Evolutionary conservation across 139 green algal genomes (phyloP).

Genomic region (Pleodorina starrii): DNA sequence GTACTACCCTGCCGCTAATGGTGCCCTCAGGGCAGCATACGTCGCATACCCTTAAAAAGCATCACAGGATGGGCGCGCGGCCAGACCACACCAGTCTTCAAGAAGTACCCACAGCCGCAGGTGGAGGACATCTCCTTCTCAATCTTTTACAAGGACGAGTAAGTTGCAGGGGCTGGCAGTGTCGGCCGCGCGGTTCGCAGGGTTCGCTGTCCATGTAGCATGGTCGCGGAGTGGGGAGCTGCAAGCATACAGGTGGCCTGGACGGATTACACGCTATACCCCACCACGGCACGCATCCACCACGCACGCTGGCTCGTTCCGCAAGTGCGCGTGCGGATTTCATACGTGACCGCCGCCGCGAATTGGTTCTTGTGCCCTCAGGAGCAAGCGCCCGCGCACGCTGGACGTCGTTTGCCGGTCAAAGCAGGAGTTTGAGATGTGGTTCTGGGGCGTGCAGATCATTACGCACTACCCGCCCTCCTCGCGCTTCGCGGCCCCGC

Average conservation of each 20-base stretch:
- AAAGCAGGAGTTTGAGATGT: slow-evolving; percentile 71
- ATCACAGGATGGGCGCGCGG: slow-evolving; percentile 62
- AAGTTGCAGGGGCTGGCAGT: neutral
- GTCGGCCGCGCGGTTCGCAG: no score
- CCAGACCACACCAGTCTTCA: slow-evolving; percentile 80
- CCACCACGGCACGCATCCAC: no score
- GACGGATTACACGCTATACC: no score
- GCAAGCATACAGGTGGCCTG: no score
- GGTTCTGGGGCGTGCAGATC: slow-evolving; percentile 62
- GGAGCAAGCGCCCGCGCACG: slow-evolving; percentile 65
- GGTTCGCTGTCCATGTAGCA: no score
- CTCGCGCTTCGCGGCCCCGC: neutral
- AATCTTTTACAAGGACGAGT: slow-evolving; percentile 78
- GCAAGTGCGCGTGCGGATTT: no score
- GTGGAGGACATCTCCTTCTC: slow-evolving; percentile 73
- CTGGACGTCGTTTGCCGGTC: slow-evolving; percentile 80
- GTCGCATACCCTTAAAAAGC: slow-evolving; percentile 47
- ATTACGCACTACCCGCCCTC: slow-evolving; percentile 52
- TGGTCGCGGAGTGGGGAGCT: no score
- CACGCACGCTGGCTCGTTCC: no score
- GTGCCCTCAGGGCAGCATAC: slow-evolving; percentile 57
- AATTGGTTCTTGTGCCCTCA: slow-evolving; percentile 20
- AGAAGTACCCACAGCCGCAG: slow-evolving; percentile 65
- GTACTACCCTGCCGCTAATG: no score
- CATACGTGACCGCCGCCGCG: no score